A percentile compares a stretch with the other conserved stretches of the same genome.
Conservation (phyloP, 352 stramenopile species). For the Achlya hypogyna region DNA sequence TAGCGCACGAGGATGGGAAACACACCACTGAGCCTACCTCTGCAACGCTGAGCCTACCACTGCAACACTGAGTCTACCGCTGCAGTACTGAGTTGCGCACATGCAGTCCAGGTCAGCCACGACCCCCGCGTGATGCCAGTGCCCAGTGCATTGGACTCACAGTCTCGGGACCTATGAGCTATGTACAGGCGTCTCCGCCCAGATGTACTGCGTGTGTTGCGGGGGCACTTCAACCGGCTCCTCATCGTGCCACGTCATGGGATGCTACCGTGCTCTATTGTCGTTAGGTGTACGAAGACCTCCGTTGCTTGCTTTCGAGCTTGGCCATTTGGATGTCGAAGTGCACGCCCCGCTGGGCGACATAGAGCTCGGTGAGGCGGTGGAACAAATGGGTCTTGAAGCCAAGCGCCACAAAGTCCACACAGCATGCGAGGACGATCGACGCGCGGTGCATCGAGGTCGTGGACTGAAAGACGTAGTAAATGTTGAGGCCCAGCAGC, state of each 20-base stretch:
- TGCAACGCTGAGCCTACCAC: too few relatives aligned
- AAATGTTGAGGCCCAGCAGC: conserved; percentile 16
- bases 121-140: too few relatives aligned
- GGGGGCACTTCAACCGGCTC: too few relatives aligned
- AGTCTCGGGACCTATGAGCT: too few relatives aligned
- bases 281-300: conserved; percentile 15
- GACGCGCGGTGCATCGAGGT: background rate
- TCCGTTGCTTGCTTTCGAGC: conserved; percentile 11
- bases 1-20: too few relatives aligned
- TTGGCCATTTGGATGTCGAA: conserved; percentile 19
- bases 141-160: too few relatives aligned
- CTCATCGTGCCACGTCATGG: background rate
- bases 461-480: background rate
- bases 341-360: conserved; percentile 5
- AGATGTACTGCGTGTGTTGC: too few relatives aligned
- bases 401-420: conserved; percentile 2
- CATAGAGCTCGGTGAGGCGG: conserved; percentile 17
- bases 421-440: conserved; percentile 1
- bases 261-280: background rate
- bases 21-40: too few relatives aligned
- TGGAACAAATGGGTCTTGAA: conserved; percentile 17
- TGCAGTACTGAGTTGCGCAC: too few relatives aligned
- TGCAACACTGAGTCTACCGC: too few relatives aligned
- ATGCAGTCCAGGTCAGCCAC: too few relatives aligned
- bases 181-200: too few relatives aligned